Percentiles rank a stretch among this genome's conserved stretches.
Evolutionary conservation across 805 yeast genomes (phyloP).

Genomic region (Kazachstania kunashirensis): DNA sequence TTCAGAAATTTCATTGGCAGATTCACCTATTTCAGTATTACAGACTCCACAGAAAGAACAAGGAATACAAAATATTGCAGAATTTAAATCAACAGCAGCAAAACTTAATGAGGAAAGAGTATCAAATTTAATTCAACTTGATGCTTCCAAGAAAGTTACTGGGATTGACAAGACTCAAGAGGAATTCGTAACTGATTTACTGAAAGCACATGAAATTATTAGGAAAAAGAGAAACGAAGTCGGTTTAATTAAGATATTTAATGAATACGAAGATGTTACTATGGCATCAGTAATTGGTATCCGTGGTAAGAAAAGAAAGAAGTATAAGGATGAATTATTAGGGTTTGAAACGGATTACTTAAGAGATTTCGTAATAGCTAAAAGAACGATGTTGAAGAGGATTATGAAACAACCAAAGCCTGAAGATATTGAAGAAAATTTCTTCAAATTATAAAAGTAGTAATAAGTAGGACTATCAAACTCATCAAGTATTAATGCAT

Average conservation of each 20-base stretch:
- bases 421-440: conserved; percentile 3
- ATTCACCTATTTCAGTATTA: neutral
- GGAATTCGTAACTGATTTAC: conserved; percentile 17
- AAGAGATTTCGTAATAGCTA: conserved; percentile 17
- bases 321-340: conserved; percentile 23
- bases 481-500: too few species aligned
- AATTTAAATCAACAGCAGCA: neutral
- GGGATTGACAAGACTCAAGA: conserved; percentile 15
- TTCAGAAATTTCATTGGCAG: neutral
- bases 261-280: conserved; percentile 29
- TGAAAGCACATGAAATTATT: conserved; percentile 15
- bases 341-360: conserved; percentile 30
- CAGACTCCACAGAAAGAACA: neutral
- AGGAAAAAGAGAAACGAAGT: conserved; percentile 20
- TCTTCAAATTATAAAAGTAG: conserved; percentile 3
- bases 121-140: conserved; percentile 11
- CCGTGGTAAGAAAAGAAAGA: conserved; percentile 30
- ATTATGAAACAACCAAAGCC: conserved; percentile 1
- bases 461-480: too few species aligned
- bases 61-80: neutral
- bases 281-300: conserved; percentile 30
- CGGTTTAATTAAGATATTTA: conserved; percentile 27
- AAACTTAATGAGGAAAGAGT: conserved; percentile 7
- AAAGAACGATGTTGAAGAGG: conserved; percentile 12
- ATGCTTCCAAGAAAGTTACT: conserved; percentile 6